Base-by-base conservation (phyloP, 176 grass and related monocot species). In the Miscanthus lutarioriparius region DNA sequence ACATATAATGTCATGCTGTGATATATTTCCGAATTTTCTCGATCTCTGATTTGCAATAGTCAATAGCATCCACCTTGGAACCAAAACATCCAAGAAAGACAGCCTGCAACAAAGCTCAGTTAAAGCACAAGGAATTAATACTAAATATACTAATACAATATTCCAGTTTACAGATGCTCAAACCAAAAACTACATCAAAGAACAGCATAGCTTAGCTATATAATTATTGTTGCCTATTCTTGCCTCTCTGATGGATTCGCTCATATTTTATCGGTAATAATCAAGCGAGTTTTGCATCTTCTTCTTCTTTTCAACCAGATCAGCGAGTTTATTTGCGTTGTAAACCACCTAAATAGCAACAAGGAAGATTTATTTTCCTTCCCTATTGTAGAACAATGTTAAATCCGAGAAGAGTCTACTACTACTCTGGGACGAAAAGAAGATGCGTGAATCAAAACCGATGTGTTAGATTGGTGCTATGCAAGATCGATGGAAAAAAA, bases 201-300 rank as follows among this genome's bases (percentile, higher is more conserved):
- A 67, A 14, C 13, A n/a, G 30, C 40, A 63, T 81, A 32, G 10
- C 1, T 12, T 41, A 41, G 40, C 10, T 10, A 2, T 76, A 44
- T 67, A 80, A 76, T 33, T 75, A 58, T 25, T 67, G 16, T 66
- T 59, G 10, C 8, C 79, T 95, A 58, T 25, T 67, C n/a, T 66
- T 59, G 10, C 8, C 79, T 95, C 51, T 65, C 47, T 28, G 83
- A 86, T 83, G 86, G 85, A 82, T 91, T 93, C 96, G 77, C 66
- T 94, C 91, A 87, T 90, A 86, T 83, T 98, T 95, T 68, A 94
- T 79, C 77, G 73, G 78, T 95, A 98, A 72, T 89, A 98, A 76
- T 98, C n/a, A n/a, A n/a, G n/a, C 96, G 91, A 95, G 54, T 98
- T 98, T 88, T 58, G 88, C 87, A 91, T 89, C 70, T 93, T 84